phyloP scores from a whole-genome alignment of 352 stramenopile genomes.

The Globisporangium ultimum region DNA sequence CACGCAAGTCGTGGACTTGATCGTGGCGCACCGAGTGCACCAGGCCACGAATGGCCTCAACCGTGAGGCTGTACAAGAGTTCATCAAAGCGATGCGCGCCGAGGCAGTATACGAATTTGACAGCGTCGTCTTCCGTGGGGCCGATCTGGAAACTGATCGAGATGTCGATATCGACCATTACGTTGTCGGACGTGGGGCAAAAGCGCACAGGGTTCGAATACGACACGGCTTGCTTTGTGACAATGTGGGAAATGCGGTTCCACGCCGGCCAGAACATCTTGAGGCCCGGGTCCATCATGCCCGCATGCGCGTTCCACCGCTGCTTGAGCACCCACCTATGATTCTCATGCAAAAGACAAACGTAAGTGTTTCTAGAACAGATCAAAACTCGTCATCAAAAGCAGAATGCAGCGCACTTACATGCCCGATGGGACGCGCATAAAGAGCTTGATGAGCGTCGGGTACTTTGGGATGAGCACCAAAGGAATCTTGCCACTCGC shows the following conservation, averaged over 20 bases:
- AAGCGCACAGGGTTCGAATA: constrained; percentile 71
- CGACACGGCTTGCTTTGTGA: constrained; percentile 82
- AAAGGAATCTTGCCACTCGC: constrained; percentile 25
- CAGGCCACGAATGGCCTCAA: constrained; percentile 74
- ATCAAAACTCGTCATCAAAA: background rate
- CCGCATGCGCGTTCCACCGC: constrained; percentile 77
- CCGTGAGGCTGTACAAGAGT: constrained; percentile 73
- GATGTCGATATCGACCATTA: constrained; percentile 89
- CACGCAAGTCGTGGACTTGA: constrained; percentile 73
- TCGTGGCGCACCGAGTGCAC: constrained; percentile 83
- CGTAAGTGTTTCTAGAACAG: too few relatives aligned
- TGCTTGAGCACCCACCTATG: constrained; percentile 75
- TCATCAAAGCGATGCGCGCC: constrained; percentile 82
- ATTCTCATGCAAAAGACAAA: background rate
- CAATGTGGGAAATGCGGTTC: constrained; percentile 84
- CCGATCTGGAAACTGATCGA: constrained; percentile 88
- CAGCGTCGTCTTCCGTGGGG: constrained; percentile 65
- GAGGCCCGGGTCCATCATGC: constrained; percentile 76
- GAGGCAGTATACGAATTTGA: constrained; percentile 85
- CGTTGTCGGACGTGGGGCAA: constrained; percentile 81
- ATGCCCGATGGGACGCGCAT: constrained; percentile 29
- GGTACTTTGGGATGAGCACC: constrained; percentile 23
- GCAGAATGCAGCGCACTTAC: constrained; percentile 3
- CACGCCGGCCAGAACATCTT: constrained; percentile 77
- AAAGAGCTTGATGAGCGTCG: constrained; percentile 23